A percentile compares a stretch with the other conserved stretches of the same genome.
Conservation (phyloP, 2,329 filamentous ascomycete species). For the Fusarium sp. region DNA sequence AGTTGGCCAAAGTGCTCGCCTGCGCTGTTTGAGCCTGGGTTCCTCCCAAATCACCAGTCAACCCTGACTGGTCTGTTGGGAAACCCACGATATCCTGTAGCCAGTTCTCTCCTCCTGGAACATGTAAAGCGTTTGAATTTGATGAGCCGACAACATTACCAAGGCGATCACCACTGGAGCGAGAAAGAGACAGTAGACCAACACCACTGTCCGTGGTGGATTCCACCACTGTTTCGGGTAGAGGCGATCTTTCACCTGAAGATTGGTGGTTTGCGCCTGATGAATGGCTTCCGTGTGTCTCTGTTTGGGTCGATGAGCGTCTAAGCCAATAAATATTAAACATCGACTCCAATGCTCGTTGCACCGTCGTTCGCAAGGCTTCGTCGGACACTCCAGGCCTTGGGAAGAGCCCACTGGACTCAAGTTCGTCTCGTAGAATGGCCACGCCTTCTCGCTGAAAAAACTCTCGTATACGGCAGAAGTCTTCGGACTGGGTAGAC, state of each 20-base stretch:
- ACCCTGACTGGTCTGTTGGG: too few relatives aligned
- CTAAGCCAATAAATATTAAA: neutral
- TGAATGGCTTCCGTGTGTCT: neutral
- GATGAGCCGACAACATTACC: neutral
- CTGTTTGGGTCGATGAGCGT: neutral
- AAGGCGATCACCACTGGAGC: neutral
- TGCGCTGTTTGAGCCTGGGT: too few relatives aligned
- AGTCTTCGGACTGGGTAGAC: neutral
- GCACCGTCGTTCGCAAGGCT: neutral
- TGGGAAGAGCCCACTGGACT: neutral
- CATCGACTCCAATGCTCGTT: neutral
- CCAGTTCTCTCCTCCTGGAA: too few relatives aligned
- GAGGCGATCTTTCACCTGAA: neutral
- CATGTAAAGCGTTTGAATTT: too few relatives aligned
- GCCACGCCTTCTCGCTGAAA: neutral
- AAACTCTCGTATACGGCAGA: neutral
- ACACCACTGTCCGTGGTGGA: neutral
- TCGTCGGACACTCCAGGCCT: neutral
- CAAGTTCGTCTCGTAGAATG: neutral
- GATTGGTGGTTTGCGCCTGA: neutral
- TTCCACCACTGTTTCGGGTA: neutral
- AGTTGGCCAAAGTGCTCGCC: too few relatives aligned
- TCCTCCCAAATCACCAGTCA: too few relatives aligned
- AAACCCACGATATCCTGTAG: too few relatives aligned
- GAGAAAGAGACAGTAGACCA: neutral